Evolutionary conservation across 2,329 filamentous ascomycete species (phyloP), one percentile per base, ranked within the genome.

Genomic region (Hymenoscyphus albidus): DNA sequence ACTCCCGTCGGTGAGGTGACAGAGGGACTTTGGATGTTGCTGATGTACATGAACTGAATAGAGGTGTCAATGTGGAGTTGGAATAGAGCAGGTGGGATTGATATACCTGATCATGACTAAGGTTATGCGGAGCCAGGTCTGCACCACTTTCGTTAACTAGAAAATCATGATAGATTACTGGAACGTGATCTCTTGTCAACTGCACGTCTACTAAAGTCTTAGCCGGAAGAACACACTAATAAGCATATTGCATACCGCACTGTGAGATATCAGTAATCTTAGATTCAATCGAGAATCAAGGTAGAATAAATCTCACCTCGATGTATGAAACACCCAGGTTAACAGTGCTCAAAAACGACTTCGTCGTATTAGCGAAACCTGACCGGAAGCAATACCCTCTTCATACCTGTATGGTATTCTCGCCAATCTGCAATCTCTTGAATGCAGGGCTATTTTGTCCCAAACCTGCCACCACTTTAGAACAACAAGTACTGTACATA

Each of bases 101-200:
- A 35, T 39, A 54, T 48, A 61, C 66, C 62, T 68, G 66, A 51
- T 65, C 64, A 22, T 61, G 61, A 35, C 55, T 68, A n/a, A 68
- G 60, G 35, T 62, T 42, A 59, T 68, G 63, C 55, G 51, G 38
- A 42, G 64, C 55, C 55, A 63, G 39, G 62, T 68, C 66, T 38
- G 62, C 59, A 31, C 63, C 66, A 22, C 44, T 64, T 59, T 68
- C 66, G 40, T 59, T 64, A 9, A 68, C 27, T 12, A 65, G 58
- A 27, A 65, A 65, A 57, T 65, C 66, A n/a, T 65, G 66, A 32
- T 65, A 68, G 38, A 68, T 65, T 16, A 65, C 27, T n/a, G 66
- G 66, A 39, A 68, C 62, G 18, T 65, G 66, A 32, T 65, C 66
- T 18, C 51, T 27, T 3, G 66, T 68, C 48, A 68, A 18, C 58